Base-by-base conservation (phyloP, 208 protist species). In the Trypanosoma brucei region DNA sequence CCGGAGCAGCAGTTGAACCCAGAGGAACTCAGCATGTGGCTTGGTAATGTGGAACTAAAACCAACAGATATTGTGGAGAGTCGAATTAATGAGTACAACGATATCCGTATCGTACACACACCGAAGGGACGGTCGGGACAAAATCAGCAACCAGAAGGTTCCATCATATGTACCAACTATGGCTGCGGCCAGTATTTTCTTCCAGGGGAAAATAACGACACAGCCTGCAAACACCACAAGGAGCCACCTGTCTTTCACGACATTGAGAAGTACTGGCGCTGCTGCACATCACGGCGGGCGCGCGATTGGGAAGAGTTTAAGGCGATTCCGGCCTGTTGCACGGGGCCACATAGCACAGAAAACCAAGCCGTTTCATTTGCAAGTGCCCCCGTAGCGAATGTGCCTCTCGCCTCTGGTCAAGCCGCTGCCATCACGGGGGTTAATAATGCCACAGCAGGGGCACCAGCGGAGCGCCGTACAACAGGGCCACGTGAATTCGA, bases 291-390 rank as follows among this genome's bases (percentile, higher is more conserved):
- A 22, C 78, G 80, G 42, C 88, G 88, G 39, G 86, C 82, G 2
- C 81, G 79, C 52, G 89, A 95, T 56, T 95, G 83, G 86, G 89
- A 95, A 39, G 72, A 78, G 0, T 95, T 95, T 51, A 73, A 90
- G 51, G 50, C 60, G 0, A 87, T 95, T 51, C 84, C 83, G 1
- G 68, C 84, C 3, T 95, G 86, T 57, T 46, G 66, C 36, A 70
- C 74, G 3, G 71, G 86, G 0, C 69, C 66, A 2, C 86, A 93
- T 62, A 74, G 72, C 38, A 86, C 78, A 3, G 62, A 55, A 13
- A 84, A 86, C 48, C 79, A 78, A 63, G 69, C 65, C 2, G 79
- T 86, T 33, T 62, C 62, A 1, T 85, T 88, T 50, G 59, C 61
- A 2, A 81, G 80, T 30, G 67, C 81, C 37, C 59, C 76, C 30